These are phyloP conservation scores for Kluyveromyces nonfermentans DNA, from an alignment of 805 yeast species.

Conservation along the genomic window DNA sequence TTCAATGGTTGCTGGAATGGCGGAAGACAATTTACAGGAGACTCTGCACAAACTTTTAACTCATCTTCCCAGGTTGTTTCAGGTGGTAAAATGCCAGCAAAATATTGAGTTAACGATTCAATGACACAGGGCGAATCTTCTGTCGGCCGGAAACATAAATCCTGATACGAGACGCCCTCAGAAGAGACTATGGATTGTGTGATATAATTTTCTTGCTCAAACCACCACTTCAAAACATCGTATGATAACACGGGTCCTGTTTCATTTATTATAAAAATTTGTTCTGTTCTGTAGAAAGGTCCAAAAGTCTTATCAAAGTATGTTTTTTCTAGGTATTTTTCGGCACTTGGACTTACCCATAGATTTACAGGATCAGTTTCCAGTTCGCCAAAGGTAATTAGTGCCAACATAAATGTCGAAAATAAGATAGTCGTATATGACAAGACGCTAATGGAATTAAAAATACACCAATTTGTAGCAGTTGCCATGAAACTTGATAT, in stretches of 20 bases:
- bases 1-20: constrained; percentile 84
- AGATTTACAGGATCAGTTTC: constrained; percentile 75
- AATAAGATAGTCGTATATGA: constrained; percentile 31
- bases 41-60: constrained; percentile 52
- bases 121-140: constrained; percentile 67
- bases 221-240: constrained; percentile 80
- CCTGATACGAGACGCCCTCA: constrained; percentile 37
- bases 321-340: constrained; percentile 55
- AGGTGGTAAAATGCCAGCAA: constrained; percentile 50
- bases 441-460: constrained; percentile 48
- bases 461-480: constrained; percentile 52
- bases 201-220: constrained; percentile 58
- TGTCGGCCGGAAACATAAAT: constrained; percentile 76
- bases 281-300: constrained; percentile 85
- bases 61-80: constrained; percentile 42
- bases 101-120: constrained; percentile 85
- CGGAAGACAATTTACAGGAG: constrained; percentile 88
- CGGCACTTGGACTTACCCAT: constrained; percentile 82
- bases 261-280: constrained; percentile 61
- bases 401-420: constrained; percentile 44
- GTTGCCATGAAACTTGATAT: constrained; percentile 33
- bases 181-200: constrained; percentile 23
- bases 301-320: constrained; percentile 78
- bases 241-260: constrained; percentile 63
- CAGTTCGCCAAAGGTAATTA: constrained; percentile 40